phyloP scores from a whole-genome alignment of 2,329 filamentous ascomycete species.

The Boeremia lycopersici region DNA sequence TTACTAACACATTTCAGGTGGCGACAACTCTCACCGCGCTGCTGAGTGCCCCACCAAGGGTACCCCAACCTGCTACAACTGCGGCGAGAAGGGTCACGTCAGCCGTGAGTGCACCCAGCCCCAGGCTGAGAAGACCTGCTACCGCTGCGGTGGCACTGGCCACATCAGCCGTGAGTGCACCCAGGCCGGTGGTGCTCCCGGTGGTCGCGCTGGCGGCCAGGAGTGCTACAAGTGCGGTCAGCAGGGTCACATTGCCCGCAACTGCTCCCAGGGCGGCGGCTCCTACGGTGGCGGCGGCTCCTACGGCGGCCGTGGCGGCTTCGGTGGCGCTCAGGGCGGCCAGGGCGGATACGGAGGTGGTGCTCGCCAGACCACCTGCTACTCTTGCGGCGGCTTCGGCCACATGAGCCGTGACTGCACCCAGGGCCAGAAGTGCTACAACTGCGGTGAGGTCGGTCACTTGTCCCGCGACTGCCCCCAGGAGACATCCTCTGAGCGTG shows the following conservation, averaged over 20 bases:
- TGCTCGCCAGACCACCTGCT: conserved; percentile 71
- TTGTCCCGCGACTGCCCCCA: conserved; percentile 95
- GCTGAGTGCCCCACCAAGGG: conserved; percentile 59
- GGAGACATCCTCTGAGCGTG: conserved; percentile 87
- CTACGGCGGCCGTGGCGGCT: conserved; percentile 55
- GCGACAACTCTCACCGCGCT: conserved; percentile 56
- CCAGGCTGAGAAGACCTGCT: conserved; percentile 80
- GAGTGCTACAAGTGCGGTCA: conserved; percentile 99
- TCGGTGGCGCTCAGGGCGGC: conserved; percentile 45
- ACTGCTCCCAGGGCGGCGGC: conserved; percentile 72
- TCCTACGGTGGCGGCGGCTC: conserved; percentile 38
- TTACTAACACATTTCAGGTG: conserved; percentile 43
- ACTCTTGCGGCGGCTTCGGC: conserved; percentile 95
- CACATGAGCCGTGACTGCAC: conserved; percentile 99
- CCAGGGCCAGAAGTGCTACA: conserved; percentile 99
- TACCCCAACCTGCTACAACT: conserved; percentile 56
- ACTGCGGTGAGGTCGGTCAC: conserved; percentile 93
- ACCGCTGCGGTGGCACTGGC: conserved; percentile 78
- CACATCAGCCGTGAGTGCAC: conserved; percentile 91
- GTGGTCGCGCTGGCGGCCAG: conserved; percentile 54
- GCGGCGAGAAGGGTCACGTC: conserved; percentile 56
- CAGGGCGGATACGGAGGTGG: conserved; percentile 55
- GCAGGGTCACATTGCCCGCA: conserved; percentile 93
- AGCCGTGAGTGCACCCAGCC: conserved; percentile 89
- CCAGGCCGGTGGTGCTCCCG: conserved; percentile 57